Percentiles rank a stretch among this genome's conserved stretches.
phyloP scores from a whole-genome alignment of 1,139 yeast species.

The Magnusiomyces suaveolens region DNA sequence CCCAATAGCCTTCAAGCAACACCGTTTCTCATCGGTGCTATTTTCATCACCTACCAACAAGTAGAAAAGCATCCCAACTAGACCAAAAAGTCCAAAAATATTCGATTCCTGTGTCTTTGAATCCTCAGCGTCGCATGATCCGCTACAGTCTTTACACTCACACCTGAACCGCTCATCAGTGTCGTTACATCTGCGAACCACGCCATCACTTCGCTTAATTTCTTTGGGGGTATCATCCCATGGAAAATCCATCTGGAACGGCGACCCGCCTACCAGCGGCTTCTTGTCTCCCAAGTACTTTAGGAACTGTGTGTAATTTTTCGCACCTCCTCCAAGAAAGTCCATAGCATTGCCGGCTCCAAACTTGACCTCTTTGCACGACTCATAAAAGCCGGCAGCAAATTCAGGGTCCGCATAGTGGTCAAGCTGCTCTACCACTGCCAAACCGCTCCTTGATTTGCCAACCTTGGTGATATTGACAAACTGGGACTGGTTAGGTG shows the following conservation, averaged over 20 bases:
- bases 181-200: conserved; percentile 51
- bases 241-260: conserved; percentile 78
- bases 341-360: conserved; percentile 96
- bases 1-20: no score
- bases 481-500: conserved; percentile 71
- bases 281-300: conserved; percentile 90
- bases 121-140: background rate
- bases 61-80: no score
- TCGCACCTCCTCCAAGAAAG: conserved; percentile 92
- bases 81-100: no score
- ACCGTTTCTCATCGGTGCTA: no score
- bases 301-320: conserved; percentile 57
- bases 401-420: conserved; percentile 50
- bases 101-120: no score
- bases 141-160: conserved; percentile 43
- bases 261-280: conserved; percentile 88
- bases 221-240: conserved; percentile 36
- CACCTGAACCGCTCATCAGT: conserved; percentile 50
- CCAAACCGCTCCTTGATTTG: conserved; percentile 45
- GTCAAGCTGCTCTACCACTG: conserved; percentile 61
- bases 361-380: conserved; percentile 83
- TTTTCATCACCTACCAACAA: no score
- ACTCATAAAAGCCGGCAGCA: conserved; percentile 62
- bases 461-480: conserved; percentile 54
- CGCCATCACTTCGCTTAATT: conserved; percentile 29